Base-by-base conservation (phyloP, 2,329 filamentous ascomycete species). In the Colletotrichum siamense region DNA sequence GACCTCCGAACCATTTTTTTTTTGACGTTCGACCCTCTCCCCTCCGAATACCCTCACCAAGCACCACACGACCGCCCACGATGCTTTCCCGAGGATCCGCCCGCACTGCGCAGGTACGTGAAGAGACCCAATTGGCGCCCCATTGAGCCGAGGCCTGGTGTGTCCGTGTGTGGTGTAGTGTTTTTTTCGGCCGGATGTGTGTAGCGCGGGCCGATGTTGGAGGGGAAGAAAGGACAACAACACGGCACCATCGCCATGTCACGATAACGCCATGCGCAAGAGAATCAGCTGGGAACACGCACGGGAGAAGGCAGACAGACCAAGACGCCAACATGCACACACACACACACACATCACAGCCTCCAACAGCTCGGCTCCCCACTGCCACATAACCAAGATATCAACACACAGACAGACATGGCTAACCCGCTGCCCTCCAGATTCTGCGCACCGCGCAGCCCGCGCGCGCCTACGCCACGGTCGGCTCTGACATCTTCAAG, bases 401-500 rank as follows among this genome's bases (percentile, higher is more conserved):
- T 52, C 32, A 16, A 78, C 80, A 84, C 82, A 82, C 83, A 77
- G 59, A 71, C 34, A 78, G 69, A 64, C 63, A 44, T 70, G 59
- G 70, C 70, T 76, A 69, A 76, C 64, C 18, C 44, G 49, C 7
- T 36, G 26, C 15, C 64, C 63, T 68, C 65, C 62, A 92, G 90
- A 87, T 89, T 86, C 86, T 92, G 81, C 87, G 89, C 77, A 75
- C 77, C 84, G 84, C 84, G 79, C 86, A 87, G 80, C 86, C 86
- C 80, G 85, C 87, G 76, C 90, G 91, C 84, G 87, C 88, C 82
- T 93, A 96, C 86, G 95, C 95, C 82, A 98, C 95, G 79, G 90
- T 98, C 82, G 93, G 96, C 88, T 94, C 94, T 86, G 97, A 99
- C 88, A 96, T 99, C 88, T 98, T 99, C 92, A 98, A 98, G 92